phyloP scores from a whole-genome alignment of 306 rosid species.

The Canavalia gladiata region DNA sequence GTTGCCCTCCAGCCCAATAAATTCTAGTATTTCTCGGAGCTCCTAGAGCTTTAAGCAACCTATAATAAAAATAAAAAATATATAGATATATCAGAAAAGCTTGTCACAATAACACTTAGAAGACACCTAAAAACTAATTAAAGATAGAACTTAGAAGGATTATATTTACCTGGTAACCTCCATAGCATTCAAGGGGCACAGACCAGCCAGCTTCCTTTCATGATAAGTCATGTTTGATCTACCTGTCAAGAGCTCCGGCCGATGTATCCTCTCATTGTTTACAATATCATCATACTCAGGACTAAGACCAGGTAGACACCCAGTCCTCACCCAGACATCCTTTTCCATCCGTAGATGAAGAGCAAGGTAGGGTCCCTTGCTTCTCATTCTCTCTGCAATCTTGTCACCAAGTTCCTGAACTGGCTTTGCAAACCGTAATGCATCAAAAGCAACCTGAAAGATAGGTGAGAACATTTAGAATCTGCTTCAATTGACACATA shows the following conservation, averaged over 20 bases:
- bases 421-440: slow-evolving; percentile 88
- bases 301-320: slow-evolving; percentile 91
- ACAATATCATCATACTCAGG: slow-evolving; percentile 76
- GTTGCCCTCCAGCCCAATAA: slow-evolving; percentile 97
- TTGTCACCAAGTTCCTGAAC: slow-evolving; percentile 81
- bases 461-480: slow-evolving; percentile 42
- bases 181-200: slow-evolving; percentile 89
- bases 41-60: slow-evolving; percentile 91
- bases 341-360: slow-evolving; percentile 95
- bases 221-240: slow-evolving; percentile 89
- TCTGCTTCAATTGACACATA: slow-evolving; percentile 2
- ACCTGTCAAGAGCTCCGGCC: slow-evolving; percentile 87
- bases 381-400: slow-evolving; percentile 81
- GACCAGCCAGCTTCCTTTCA: slow-evolving; percentile 90
- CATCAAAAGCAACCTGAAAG: slow-evolving; percentile 89
- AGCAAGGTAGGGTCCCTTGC: slow-evolving; percentile 89
- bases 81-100: background rate
- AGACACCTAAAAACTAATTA: background rate
- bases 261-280: slow-evolving; percentile 65
- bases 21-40: slow-evolving; percentile 78
- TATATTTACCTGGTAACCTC: slow-evolving; percentile 83
- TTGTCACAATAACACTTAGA: slow-evolving; percentile 7
- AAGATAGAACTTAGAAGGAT: background rate
- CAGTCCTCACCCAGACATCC: slow-evolving; percentile 99
- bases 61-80: slow-evolving; percentile 39